Conservation (phyloP, 1,284 basidiomycete species). For the Malassezia restricta region DNA sequence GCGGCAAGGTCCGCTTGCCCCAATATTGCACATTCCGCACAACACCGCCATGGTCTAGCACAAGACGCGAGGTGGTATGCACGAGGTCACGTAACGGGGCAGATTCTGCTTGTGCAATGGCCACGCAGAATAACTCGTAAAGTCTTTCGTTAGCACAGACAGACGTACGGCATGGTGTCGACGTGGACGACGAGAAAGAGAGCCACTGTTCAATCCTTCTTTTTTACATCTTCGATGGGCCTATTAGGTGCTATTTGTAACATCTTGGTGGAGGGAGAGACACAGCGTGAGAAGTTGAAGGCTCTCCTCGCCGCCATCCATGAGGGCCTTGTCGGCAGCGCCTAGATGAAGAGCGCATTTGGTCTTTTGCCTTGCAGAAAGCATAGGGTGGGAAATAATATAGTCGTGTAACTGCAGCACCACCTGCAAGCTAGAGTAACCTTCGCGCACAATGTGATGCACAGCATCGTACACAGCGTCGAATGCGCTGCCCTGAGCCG, state of each 20-base stretch:
- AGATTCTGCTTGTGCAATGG: conserved; percentile 37
- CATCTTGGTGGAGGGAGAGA: conserved; percentile 52
- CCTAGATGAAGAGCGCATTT: conserved; percentile 72
- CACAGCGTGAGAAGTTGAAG: conserved; percentile 82
- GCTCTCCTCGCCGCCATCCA: conserved; percentile 96
- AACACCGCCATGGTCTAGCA: conserved; percentile 66
- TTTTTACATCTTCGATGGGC: background rate
- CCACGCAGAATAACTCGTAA: conserved; percentile 44
- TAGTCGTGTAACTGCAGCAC: conserved; percentile 87
- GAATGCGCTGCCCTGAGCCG: conserved; percentile 49
- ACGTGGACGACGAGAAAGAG: background rate
- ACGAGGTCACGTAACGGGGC: conserved; percentile 65
- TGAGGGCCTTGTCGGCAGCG: conserved; percentile 88
- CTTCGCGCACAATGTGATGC: conserved; percentile 64
- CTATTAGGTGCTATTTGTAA: background rate
- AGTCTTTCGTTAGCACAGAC: conserved; percentile 22
- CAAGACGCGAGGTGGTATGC: conserved; percentile 58
- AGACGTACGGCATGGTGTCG: conserved; percentile 14
- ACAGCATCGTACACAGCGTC: conserved; percentile 63
- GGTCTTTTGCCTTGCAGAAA: conserved; percentile 71
- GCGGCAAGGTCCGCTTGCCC: conserved; percentile 63
- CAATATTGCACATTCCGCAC: conserved; percentile 64
- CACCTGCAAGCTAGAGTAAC: conserved; percentile 83
- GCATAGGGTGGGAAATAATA: conserved; percentile 65
- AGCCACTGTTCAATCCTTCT: no score